A percentile compares a stretch with the other conserved stretches of the same genome.
These are phyloP conservation scores for Lasiosphaeria ovina DNA, from an alignment of 495 filamentous ascomycete species.

Conservation along the genomic window DNA sequence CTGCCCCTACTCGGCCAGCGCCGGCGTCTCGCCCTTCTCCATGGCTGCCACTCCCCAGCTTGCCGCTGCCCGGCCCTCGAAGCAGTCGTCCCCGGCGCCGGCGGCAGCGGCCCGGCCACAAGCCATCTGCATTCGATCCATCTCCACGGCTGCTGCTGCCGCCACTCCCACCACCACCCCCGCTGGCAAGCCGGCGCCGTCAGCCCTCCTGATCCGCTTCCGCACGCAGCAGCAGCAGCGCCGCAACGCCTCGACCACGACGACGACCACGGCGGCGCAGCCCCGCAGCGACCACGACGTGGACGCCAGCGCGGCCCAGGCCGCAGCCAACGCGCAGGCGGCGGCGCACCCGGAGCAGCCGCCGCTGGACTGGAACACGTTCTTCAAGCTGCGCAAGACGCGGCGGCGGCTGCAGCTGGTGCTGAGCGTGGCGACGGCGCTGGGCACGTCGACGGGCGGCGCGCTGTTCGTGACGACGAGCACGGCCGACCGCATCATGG, in stretches of 20 bases:
- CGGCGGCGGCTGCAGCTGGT: conserved; percentile 79
- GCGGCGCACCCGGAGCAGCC: conserved; percentile 26
- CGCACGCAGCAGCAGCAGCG: conserved; percentile 9
- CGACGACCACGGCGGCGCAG: conserved; percentile 9
- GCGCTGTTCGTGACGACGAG: conserved; percentile 60
- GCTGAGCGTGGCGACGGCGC: conserved; percentile 64
- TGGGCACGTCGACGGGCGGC: conserved; percentile 58
- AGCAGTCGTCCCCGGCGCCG: conserved; percentile 1
- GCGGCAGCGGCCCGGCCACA: background rate
- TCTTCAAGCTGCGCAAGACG: conserved; percentile 83
- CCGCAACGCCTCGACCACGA: conserved; percentile 14
- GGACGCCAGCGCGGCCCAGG: conserved; percentile 23
- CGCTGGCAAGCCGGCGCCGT: conserved; percentile 4
- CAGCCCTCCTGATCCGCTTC: conserved; percentile 15
- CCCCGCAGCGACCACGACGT: conserved; percentile 24
- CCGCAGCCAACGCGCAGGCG: conserved; percentile 20
- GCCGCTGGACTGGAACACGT: conserved; percentile 83
- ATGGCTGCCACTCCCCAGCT: conserved; percentile 8
- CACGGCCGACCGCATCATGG: conserved; percentile 65
- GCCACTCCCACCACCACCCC: conserved; percentile 6
- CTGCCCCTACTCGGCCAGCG: conserved; percentile 27
- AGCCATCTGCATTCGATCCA: conserved; percentile 11
- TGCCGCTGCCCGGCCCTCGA: conserved; percentile 9
- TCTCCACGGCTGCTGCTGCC: conserved; percentile 12
- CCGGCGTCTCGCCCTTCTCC: conserved; percentile 21